Percentiles rank a stretch among this genome's conserved stretches.
Conservation (phyloP, 164 flowering plant genomes). For the Protea cynaroides region DNA sequence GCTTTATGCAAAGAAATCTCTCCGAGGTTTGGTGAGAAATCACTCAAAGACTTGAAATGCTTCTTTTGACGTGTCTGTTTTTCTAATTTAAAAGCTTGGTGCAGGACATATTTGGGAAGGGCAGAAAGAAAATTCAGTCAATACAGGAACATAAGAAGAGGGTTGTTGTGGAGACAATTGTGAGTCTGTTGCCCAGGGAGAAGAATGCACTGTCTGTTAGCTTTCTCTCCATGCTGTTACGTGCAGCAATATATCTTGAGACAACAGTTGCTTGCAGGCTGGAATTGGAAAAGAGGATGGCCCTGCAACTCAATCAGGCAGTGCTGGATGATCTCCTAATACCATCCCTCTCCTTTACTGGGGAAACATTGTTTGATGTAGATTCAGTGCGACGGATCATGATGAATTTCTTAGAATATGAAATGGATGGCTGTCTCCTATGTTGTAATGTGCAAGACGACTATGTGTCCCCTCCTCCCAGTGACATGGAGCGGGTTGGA, state of each 20-base stretch:
- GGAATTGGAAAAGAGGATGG: conserved; percentile 88
- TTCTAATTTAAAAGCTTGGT: conserved; percentile 7
- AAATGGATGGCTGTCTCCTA: conserved; percentile 32
- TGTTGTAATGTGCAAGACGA: conserved; percentile 35
- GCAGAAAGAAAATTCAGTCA: conserved; percentile 71
- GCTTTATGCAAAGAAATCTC: conserved; percentile 92
- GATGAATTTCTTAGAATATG: conserved; percentile 56
- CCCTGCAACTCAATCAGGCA: conserved; percentile 67
- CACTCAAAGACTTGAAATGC: conserved; percentile 2
- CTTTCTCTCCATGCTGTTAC: conserved; percentile 77
- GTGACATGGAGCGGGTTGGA: conserved; percentile 66
- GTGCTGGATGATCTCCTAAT: conserved; percentile 86
- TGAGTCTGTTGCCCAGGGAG: conserved; percentile 85
- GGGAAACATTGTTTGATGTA: conserved; percentile 78
- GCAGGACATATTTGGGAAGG: conserved; percentile 79
- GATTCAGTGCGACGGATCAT: conserved; percentile 77
- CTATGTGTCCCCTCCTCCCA: conserved; percentile 35
- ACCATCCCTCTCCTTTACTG: conserved; percentile 70
- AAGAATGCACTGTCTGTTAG: conserved; percentile 73
- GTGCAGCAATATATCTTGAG: conserved; percentile 75
- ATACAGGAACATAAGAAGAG: conserved; percentile 78
- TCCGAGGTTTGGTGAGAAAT: conserved; percentile 86
- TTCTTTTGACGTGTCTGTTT: not conserved
- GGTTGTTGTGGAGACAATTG: conserved; percentile 79
- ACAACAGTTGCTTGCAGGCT: conserved; percentile 88